phyloP scores from a whole-genome alignment of 2,329 filamentous ascomycete species.

The Emergomyces pasteurianus region DNA sequence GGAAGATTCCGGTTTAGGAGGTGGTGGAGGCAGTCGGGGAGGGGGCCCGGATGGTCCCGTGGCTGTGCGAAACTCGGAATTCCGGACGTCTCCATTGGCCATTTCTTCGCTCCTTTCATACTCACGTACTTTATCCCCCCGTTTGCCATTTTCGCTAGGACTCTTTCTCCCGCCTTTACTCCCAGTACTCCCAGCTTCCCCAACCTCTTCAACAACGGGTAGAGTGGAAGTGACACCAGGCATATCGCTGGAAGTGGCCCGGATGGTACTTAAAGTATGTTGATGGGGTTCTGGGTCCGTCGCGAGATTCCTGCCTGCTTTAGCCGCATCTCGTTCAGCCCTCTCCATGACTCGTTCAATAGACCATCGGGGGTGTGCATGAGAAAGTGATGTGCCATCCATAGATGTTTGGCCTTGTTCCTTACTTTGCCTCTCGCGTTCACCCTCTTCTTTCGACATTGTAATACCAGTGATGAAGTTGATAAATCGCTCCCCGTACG shows the following conservation, averaged over 20 bases:
- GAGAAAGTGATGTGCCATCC: slow-evolving; percentile 17
- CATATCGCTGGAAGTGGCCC: slow-evolving; percentile 46
- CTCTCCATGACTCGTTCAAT: slow-evolving; percentile 45
- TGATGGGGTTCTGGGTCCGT: slow-evolving; percentile 49
- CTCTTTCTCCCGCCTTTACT: slow-evolving; percentile 8
- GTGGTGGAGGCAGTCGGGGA: slow-evolving; percentile 8
- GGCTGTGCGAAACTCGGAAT: slow-evolving; percentile 8
- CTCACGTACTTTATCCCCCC: slow-evolving; percentile 1
- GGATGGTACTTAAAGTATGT: slow-evolving; percentile 46
- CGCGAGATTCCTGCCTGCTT: slow-evolving; percentile 23
- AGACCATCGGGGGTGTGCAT: slow-evolving; percentile 21
- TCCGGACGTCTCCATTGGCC: slow-evolving; percentile 3
- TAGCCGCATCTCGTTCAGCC: slow-evolving; percentile 47
- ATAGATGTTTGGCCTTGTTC: slow-evolving; percentile 19
- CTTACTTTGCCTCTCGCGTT: slow-evolving; percentile 33
- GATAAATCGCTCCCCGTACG: slow-evolving; percentile 88
- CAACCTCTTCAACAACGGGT: slow-evolving; percentile 84
- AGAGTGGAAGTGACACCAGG: slow-evolving; percentile 47
- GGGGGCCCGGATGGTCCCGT: slow-evolving; percentile 7
- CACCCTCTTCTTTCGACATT: slow-evolving; percentile 75
- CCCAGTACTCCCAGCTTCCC: slow-evolving; percentile 52
- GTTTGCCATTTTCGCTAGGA: background rate
- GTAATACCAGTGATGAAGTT: slow-evolving; percentile 86
- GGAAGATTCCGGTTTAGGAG: slow-evolving; percentile 6
- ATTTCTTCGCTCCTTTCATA: background rate